These are phyloP conservation scores for Aspergillus nidulans DNA, from an alignment of 495 filamentous ascomycete genomes.

Conservation along the genomic window DNA sequence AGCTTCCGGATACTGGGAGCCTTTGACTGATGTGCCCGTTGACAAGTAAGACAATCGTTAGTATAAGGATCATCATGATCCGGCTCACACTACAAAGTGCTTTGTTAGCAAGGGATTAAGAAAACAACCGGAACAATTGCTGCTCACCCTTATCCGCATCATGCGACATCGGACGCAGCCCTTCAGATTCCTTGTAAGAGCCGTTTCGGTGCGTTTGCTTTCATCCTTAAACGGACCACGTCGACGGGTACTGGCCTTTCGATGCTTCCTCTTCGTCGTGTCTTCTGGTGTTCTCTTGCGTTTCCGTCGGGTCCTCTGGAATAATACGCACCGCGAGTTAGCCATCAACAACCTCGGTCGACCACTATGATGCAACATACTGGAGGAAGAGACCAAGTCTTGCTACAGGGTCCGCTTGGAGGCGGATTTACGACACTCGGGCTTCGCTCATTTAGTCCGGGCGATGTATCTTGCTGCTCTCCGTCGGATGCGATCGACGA, in stretches of 20 bases:
- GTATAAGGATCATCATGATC: slow-evolving; percentile 1
- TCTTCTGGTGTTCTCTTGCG: slow-evolving; percentile 1
- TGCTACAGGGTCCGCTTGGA: slow-evolving; percentile 8
- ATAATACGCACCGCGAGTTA: not conserved
- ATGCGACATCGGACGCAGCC: slow-evolving; percentile 13
- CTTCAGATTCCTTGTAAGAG: slow-evolving; percentile 11
- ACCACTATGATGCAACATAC: not conserved
- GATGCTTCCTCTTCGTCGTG: slow-evolving; percentile 1
- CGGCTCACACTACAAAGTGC: slow-evolving; percentile 7
- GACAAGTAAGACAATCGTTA: slow-evolving; percentile 10
- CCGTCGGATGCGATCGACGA: slow-evolving; percentile 8
- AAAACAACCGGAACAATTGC: not conserved
- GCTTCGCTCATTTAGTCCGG: not conserved
- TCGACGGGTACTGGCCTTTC: slow-evolving; percentile 3
- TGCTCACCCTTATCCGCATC: slow-evolving; percentile 11
- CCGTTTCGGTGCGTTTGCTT: slow-evolving; percentile 8
- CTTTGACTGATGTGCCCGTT: slow-evolving; percentile 13
- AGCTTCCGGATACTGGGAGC: slow-evolving; percentile 1
- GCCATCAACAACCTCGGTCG: not conserved
- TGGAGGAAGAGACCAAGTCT: slow-evolving; percentile 10
- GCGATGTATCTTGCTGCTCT: slow-evolving; percentile 1
- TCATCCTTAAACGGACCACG: slow-evolving; percentile 14
- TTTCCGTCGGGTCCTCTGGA: slow-evolving; percentile 10
- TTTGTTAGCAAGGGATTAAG: not conserved
- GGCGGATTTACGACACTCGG: not conserved